Conservation (phyloP, 176 grass and related monocot genomes). For the Bothriochloa decipiens region DNA sequence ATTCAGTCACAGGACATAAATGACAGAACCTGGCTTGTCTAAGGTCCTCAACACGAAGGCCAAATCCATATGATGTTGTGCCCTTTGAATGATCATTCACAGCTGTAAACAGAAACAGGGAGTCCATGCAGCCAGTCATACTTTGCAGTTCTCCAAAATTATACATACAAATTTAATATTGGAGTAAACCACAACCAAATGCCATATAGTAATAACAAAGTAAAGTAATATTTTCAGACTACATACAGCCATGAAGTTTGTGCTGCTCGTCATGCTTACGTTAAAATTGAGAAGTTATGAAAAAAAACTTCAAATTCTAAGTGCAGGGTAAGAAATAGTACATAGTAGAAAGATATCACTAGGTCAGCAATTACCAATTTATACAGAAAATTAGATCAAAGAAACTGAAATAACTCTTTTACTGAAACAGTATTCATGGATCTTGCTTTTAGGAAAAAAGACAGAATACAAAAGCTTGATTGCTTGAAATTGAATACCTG, state of each 20-base stretch:
- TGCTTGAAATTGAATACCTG: conserved; percentile 49
- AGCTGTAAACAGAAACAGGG: conserved; percentile 49
- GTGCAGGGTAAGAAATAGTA: not conserved
- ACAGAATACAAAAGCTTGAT: conserved; percentile 1
- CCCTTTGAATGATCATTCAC: conserved; percentile 72
- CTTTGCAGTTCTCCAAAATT: not conserved
- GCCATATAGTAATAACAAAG: not conserved
- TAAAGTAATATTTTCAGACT: conserved; percentile 6
- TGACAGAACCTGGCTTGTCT: conserved; percentile 72
- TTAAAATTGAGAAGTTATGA: not conserved
- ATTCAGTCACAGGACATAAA: not conserved
- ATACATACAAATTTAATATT: not conserved
- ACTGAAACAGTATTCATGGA: conserved; percentile 5
- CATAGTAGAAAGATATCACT: not conserved
- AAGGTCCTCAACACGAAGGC: conserved; percentile 87
- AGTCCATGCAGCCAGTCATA: not conserved
- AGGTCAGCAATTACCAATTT: not conserved
- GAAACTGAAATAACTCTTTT: not conserved
- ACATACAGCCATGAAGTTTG: not conserved
- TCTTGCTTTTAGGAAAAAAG: not conserved
- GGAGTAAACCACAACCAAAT: not conserved
- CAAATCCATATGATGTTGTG: conserved; percentile 77
- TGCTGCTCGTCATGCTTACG: not conserved
- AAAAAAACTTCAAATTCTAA: not conserved
- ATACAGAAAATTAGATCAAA: not conserved